phyloP scores from a whole-genome alignment of 2,329 filamentous ascomycete genomes.

The Penicillium sp. region DNA sequence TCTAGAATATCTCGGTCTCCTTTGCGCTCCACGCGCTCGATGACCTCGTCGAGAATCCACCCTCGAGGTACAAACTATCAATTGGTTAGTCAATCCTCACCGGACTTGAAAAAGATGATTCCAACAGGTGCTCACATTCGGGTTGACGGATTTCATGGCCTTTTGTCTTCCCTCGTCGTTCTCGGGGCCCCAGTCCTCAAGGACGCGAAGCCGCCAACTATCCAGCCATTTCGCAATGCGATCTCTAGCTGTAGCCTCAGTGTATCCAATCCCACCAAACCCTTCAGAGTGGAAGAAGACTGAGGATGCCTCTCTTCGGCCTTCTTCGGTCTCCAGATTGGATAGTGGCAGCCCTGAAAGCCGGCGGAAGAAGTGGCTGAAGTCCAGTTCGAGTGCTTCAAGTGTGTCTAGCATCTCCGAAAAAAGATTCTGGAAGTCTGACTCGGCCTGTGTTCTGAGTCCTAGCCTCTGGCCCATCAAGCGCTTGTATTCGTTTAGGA shows the following conservation, averaged over 20 bases:
- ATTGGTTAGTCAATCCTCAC: neutral
- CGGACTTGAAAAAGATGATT: neutral
- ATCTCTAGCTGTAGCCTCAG: conserved; percentile 63
- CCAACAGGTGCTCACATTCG: conserved; percentile 54
- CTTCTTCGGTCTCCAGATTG: conserved; percentile 64
- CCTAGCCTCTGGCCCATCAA: conserved; percentile 80
- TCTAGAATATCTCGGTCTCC: conserved; percentile 76
- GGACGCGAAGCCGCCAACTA: conserved; percentile 68
- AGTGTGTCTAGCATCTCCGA: conserved; percentile 79
- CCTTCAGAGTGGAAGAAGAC: conserved; percentile 80
- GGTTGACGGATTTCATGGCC: conserved; percentile 84
- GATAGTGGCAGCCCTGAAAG: conserved; percentile 63
- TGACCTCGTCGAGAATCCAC: conserved; percentile 93
- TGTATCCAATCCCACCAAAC: conserved; percentile 56
- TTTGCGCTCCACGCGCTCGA: conserved; percentile 80
- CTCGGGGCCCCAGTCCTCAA: conserved; percentile 71
- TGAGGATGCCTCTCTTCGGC: conserved; percentile 62
- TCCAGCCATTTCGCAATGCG: conserved; percentile 76
- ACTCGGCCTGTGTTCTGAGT: conserved; percentile 64
- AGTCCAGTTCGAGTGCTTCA: conserved; percentile 81
- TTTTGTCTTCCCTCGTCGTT: conserved; percentile 62
- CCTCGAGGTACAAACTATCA: conserved; percentile 73
- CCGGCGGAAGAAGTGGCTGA: conserved; percentile 88
- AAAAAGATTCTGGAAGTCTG: conserved; percentile 77
- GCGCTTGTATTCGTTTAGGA: conserved; percentile 83